Evolutionary conservation across 305 asterid genomes (phyloP).

Genomic region (Plantago lanceolata): DNA sequence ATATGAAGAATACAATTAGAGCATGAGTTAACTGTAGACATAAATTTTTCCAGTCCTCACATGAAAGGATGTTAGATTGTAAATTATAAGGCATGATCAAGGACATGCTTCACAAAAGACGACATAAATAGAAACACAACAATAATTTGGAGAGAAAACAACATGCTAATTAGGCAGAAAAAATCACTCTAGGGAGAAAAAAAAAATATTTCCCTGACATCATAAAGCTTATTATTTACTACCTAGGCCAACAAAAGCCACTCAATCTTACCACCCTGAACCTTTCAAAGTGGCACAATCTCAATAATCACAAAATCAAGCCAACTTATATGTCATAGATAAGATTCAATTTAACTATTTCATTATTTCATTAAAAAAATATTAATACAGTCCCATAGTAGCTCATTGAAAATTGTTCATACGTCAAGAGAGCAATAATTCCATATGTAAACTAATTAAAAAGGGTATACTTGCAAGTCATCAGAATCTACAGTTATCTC

Average conservation of each 20-base stretch:
- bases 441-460: not conserved
- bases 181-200: not conserved
- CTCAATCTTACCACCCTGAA: not conserved
- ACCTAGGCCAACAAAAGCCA: not conserved
- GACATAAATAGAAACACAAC: too few species aligned
- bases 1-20: not conserved
- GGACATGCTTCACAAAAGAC: too few species aligned
- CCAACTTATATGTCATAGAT: too few species aligned
- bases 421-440: not conserved
- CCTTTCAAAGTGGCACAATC: too few species aligned
- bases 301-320: too few species aligned
- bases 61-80: not conserved
- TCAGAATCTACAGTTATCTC: not conserved
- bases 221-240: not conserved
- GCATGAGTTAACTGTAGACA: not conserved
- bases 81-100: too few species aligned
- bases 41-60: not conserved
- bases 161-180: not conserved
- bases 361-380: too few species aligned
- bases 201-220: not conserved
- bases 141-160: too few species aligned
- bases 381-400: too few species aligned
- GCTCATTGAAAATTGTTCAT: not conserved
- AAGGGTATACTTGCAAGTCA: not conserved
- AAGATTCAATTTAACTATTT: too few species aligned